These are phyloP conservation scores for Botrytis fabae DNA, from an alignment of 2,329 filamentous ascomycete genomes.

Conservation along the genomic window DNA sequence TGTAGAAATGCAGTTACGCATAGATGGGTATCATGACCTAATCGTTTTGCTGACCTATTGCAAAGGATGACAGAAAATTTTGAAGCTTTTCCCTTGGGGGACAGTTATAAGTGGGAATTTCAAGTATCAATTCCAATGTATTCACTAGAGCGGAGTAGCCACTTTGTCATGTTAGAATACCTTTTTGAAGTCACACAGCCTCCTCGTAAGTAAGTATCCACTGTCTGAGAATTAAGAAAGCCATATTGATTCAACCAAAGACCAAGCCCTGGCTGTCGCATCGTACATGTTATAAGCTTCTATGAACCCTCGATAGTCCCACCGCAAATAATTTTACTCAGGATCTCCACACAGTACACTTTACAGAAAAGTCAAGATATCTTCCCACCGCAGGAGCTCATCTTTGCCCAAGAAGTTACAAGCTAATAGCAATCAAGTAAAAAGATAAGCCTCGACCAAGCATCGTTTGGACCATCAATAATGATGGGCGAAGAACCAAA, in stretches of 20 bases:
- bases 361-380: background rate
- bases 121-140: background rate
- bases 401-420: background rate
- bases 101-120: background rate
- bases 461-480: background rate
- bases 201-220: background rate
- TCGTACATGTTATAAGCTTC: background rate
- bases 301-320: background rate
- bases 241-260: background rate
- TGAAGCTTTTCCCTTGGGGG: background rate
- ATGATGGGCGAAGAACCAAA: background rate
- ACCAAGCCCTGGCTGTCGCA: background rate
- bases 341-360: background rate
- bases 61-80: background rate
- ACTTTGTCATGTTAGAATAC: background rate
- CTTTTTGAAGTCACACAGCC: background rate
- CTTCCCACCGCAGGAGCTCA: background rate
- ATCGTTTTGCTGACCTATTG: background rate
- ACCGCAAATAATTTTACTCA: background rate
- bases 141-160: background rate
- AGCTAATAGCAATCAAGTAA: background rate
- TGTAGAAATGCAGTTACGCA: background rate
- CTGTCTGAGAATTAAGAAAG: background rate
- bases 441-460: background rate
- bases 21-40: fast-evolving